Conservation (phyloP, 768 basidiomycete genomes). For the Phlegmacium glaucopus region DNA sequence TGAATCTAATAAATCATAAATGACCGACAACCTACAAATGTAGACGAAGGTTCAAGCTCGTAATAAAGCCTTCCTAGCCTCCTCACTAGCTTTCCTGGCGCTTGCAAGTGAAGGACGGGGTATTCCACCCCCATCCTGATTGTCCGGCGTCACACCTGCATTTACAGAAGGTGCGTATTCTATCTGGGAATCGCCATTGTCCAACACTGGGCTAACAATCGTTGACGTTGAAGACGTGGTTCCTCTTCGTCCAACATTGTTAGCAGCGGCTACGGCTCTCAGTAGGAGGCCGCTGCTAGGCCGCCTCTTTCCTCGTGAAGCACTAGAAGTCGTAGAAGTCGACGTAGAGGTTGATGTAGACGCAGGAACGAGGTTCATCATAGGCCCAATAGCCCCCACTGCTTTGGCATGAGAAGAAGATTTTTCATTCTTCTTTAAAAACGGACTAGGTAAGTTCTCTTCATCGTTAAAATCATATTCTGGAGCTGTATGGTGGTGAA, state of each 20-base stretch:
- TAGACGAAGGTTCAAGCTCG: constrained; percentile 21
- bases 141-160: too few species aligned
- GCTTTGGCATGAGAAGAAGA: background rate
- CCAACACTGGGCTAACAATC: constrained; percentile 1
- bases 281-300: constrained; percentile 51
- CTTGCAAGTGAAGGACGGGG: constrained; percentile 42
- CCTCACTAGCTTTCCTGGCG: constrained; percentile 48
- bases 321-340: background rate
- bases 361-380: background rate
- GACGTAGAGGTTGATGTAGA: background rate
- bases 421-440: constrained; percentile 57
- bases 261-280: constrained; percentile 60
- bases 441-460: constrained; percentile 84
- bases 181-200: background rate
- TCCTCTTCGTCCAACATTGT: constrained; percentile 35
- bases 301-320: constrained; percentile 35
- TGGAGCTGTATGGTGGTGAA: constrained; percentile 30
- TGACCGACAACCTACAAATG: background rate
- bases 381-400: background rate
- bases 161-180: background rate
- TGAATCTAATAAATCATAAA: background rate
- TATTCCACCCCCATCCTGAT: background rate
- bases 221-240: constrained; percentile 10
- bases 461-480: constrained; percentile 73
- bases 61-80: constrained; percentile 44